A percentile compares a stretch with the other conserved stretches of the same genome.
Evolutionary conservation across 2,329 filamentous ascomycete genomes (phyloP).

Genomic region (Aurifilum marmelostoma): DNA sequence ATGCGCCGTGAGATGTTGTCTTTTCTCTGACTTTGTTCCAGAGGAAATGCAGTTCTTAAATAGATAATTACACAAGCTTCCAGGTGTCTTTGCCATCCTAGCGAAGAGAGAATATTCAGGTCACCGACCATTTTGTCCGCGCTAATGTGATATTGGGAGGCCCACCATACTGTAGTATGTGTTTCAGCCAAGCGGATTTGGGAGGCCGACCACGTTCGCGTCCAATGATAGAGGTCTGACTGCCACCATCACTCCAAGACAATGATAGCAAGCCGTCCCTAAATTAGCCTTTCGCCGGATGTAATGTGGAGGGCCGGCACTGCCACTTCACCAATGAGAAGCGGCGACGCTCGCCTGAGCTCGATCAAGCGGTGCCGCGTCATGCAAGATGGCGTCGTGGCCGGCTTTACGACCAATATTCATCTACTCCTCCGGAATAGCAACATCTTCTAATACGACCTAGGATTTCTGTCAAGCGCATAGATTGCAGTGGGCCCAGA

Average conservation of each 20-base stretch:
- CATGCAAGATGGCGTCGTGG: neutral
- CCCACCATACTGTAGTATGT: neutral
- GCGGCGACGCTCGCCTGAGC: neutral
- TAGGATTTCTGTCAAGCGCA: too few relatives aligned
- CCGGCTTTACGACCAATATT: neutral
- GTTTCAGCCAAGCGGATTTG: neutral
- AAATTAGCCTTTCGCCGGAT: neutral
- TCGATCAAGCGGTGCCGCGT: neutral
- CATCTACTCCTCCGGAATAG: neutral
- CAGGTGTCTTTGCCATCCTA: neutral
- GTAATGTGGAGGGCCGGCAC: neutral
- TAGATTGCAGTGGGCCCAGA: too few relatives aligned
- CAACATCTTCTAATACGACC: neutral
- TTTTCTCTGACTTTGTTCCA: neutral
- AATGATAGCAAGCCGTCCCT: neutral
- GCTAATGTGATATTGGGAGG: neutral
- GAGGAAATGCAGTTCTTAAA: neutral
- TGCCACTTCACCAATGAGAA: neutral
- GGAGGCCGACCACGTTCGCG: neutral
- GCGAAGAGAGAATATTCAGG: neutral
- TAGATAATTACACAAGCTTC: neutral
- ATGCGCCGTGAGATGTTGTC: neutral
- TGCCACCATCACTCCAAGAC: neutral
- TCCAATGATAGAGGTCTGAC: neutral
- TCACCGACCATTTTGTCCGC: neutral